These are phyloP conservation scores for Vachellia pachyceras DNA, from an alignment of 306 rosid genomes.

Conservation along the genomic window DNA sequence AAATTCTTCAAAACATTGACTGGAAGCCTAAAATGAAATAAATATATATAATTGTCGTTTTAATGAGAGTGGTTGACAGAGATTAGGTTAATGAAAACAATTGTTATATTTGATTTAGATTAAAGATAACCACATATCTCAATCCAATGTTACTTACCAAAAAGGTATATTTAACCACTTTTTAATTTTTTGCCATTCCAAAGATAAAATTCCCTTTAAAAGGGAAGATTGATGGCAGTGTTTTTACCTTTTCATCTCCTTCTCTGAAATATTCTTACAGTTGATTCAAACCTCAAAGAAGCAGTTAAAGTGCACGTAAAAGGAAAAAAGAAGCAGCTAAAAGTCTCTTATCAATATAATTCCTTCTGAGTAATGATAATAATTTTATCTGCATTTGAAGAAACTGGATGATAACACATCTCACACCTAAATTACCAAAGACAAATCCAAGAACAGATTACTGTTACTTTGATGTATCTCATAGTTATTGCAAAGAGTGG, in stretches of 20 bases:
- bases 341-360: slow-evolving; percentile 35
- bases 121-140: slow-evolving; percentile 45
- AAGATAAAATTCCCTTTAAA: not conserved
- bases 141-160: slow-evolving; percentile 19
- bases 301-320: slow-evolving; percentile 38
- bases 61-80: slow-evolving; percentile 50
- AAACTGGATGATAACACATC: slow-evolving; percentile 42
- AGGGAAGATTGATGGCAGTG: slow-evolving; percentile 6
- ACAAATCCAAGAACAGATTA: slow-evolving; percentile 34
- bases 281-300: slow-evolving; percentile 11
- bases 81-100: slow-evolving; percentile 66
- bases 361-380: slow-evolving; percentile 31
- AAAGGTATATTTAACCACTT: too few relatives aligned
- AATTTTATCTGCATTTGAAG: slow-evolving; percentile 53
- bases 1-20: slow-evolving; percentile 4
- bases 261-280: not conserved
- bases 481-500: slow-evolving; percentile 14
- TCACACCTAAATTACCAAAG: slow-evolving; percentile 51
- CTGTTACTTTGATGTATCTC: not conserved
- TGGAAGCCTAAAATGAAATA: not conserved
- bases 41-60: slow-evolving; percentile 15
- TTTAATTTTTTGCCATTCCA: not conserved
- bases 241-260: slow-evolving; percentile 15
- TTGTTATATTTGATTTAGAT: slow-evolving; percentile 52
- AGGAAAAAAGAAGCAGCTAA: slow-evolving; percentile 25